A percentile compares a stretch with the other conserved stretches of the same genome.
These are phyloP conservation scores for Rubroboletus pulcherrimus DNA, from an alignment of 768 basidiomycete species.

Conservation along the genomic window DNA sequence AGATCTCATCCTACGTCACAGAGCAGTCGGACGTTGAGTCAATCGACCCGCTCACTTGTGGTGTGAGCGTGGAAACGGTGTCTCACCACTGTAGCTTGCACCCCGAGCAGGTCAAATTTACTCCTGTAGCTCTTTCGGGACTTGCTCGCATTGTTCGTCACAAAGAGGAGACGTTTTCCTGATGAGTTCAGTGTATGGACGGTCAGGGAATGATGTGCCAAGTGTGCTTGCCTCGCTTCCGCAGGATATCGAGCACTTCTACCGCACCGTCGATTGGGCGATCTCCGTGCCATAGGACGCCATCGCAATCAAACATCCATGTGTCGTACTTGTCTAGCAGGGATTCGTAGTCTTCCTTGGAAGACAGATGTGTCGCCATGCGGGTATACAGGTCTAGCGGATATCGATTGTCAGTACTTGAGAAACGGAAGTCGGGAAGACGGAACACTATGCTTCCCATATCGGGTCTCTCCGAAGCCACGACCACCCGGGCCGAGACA, in stretches of 20 bases:
- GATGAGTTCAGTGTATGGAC: constrained; percentile 1
- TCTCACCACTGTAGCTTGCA: constrained; percentile 81
- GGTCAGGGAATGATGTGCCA: constrained; percentile 1
- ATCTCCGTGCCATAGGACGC: constrained; percentile 90
- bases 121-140: constrained; percentile 82
- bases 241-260: constrained; percentile 69
- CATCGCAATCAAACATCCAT: constrained; percentile 96
- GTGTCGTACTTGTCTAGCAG: constrained; percentile 76
- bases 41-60: neutral
- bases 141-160: constrained; percentile 97
- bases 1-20: constrained; percentile 83
- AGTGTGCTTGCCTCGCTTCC: constrained; percentile 60
- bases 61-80: neutral
- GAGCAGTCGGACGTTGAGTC: neutral
- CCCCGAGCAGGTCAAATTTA: constrained; percentile 88
- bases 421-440: neutral
- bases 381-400: constrained; percentile 12
- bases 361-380: constrained; percentile 29
- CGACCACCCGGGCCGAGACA: neutral
- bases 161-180: constrained; percentile 86
- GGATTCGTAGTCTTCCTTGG: constrained; percentile 43
- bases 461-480: constrained; percentile 15
- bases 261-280: constrained; percentile 72
- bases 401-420: constrained; percentile 1
- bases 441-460: constrained; percentile 22